phyloP scores from a whole-genome alignment of 2,329 filamentous ascomycete species.

The Helminthosporium solani region DNA sequence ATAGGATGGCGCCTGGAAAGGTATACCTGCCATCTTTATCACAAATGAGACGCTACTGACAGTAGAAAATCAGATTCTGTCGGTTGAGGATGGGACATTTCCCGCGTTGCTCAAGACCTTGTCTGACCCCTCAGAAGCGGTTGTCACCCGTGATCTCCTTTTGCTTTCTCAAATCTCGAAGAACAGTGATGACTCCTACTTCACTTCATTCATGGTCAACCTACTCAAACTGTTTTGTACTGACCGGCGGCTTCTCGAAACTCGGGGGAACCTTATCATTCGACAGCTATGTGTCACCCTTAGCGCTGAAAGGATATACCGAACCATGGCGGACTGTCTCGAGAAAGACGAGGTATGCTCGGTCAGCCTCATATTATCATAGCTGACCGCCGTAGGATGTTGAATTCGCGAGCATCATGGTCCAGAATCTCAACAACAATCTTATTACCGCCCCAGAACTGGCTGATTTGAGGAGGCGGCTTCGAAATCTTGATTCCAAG shows the following conservation, averaged over 20 bases:
- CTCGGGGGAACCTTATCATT: slow-evolving; percentile 92
- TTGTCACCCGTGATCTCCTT: slow-evolving; percentile 92
- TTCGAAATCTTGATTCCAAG: slow-evolving; percentile 88
- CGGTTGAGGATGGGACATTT: slow-evolving; percentile 96
- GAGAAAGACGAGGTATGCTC: slow-evolving; percentile 75
- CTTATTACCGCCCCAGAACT: slow-evolving; percentile 95
- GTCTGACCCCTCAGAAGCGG: slow-evolving; percentile 90
- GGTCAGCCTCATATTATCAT: slow-evolving; percentile 11
- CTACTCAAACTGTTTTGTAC: slow-evolving; percentile 93
- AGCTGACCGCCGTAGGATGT: slow-evolving; percentile 60
- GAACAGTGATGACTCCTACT: slow-evolving; percentile 96
- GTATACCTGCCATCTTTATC: slow-evolving; percentile 47
- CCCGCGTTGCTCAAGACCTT: slow-evolving; percentile 93
- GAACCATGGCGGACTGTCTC: slow-evolving; percentile 91
- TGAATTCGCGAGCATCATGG: slow-evolving; percentile 99
- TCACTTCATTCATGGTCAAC: slow-evolving; percentile 97
- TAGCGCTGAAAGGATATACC: slow-evolving; percentile 92
- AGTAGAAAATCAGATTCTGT: slow-evolving; percentile 54
- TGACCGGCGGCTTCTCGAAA: slow-evolving; percentile 86
- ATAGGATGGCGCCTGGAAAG: slow-evolving; percentile 90
- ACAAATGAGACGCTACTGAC: slow-evolving; percentile 9
- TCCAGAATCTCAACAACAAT: slow-evolving; percentile 98
- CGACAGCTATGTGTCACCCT: slow-evolving; percentile 89
- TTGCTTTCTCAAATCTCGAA: slow-evolving; percentile 93
- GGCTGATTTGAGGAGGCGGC: slow-evolving; percentile 81